Evolutionary conservation across 306 rosid species (phyloP).

Genomic region (Dalbergia cultrata): DNA sequence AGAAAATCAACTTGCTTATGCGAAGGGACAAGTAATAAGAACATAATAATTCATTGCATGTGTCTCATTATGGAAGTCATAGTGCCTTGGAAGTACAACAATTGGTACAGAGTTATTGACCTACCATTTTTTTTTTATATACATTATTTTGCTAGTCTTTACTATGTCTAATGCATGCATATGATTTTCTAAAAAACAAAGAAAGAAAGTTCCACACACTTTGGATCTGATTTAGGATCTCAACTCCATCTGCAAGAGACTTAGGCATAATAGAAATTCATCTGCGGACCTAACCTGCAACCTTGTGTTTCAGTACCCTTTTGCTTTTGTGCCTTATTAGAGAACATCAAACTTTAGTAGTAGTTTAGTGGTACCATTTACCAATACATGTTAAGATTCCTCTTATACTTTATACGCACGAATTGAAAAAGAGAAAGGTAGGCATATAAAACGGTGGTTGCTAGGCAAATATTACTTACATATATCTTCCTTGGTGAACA

Average conservation of each 20-base stretch:
- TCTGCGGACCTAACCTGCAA: slow-evolving; percentile 6
- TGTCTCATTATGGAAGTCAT: neutral
- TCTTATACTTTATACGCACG: neutral
- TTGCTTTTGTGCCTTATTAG: slow-evolving; percentile 15
- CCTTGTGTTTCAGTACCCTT: slow-evolving; percentile 5
- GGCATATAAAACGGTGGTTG: too few relatives aligned
- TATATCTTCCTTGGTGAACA: neutral
- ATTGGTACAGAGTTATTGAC: neutral
- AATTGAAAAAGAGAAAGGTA: too few relatives aligned
- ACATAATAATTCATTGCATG: neutral
- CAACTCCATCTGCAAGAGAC: neutral
- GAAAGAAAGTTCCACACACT: neutral
- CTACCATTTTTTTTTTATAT: too few relatives aligned
- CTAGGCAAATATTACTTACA: neutral
- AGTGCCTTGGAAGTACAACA: neutral
- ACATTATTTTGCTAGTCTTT: neutral
- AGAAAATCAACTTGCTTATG: neutral
- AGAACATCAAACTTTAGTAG: neutral
- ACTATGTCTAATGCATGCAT: neutral
- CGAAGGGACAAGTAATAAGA: neutral
- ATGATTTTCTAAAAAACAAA: neutral
- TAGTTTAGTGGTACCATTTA: slow-evolving; percentile 16
- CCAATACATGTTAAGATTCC: neutral
- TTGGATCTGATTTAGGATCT: neutral
- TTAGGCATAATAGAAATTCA: neutral